Evolutionary conservation across 768 basidiomycete species (phyloP), one percentile per base, ranked within the genome.

Genomic region (Cantharellus cinnabarinus): DNA sequence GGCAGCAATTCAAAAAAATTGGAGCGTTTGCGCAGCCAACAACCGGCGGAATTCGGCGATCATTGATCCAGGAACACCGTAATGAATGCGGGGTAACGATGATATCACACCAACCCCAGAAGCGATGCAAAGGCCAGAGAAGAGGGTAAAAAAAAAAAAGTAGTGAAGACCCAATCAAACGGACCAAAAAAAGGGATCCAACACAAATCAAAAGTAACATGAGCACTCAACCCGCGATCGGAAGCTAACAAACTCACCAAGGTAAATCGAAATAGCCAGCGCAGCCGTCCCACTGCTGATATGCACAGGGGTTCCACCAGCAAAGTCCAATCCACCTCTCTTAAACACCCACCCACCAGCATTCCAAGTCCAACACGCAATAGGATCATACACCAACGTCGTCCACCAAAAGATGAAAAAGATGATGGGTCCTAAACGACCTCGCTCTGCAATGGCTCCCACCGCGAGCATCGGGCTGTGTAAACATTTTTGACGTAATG

Each of bases 291-390:
- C 94, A 14, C 89, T 93, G 15, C 85, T 85, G 64, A 99, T 97
- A 68, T 99, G 93, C 62, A 99, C 90, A 29, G 94, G 94, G 5
- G 89, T 93, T 57, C 94, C 94, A 38, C 93, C 93, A 4, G 93
- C 93, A 62, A 94, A 93, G 68, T 91, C 88, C 58, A 89, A 83
- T 60, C 83, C 85, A 14, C 89, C 93, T 57, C 87, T 74, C 41
- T 79, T 67, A 70, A 74, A 82, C 0, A 85, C 83, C 91, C 80
- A 81, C 5, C 81, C 79, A 40, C 84, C 78, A 41, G 77, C 63
- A 66, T 89, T 90, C 94, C 94, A 98, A 3, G 90, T 87, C 91
- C 93, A 95, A 71, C 87, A 89, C 0, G 89, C 94, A 59, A 98
- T 81, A 2, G 91, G 90, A 66, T 94, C 85, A 70, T 97, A 97